These are phyloP conservation scores for Globisporangium rhizosaccharum DNA, from an alignment of 352 stramenopile species.

Conservation along the genomic window DNA sequence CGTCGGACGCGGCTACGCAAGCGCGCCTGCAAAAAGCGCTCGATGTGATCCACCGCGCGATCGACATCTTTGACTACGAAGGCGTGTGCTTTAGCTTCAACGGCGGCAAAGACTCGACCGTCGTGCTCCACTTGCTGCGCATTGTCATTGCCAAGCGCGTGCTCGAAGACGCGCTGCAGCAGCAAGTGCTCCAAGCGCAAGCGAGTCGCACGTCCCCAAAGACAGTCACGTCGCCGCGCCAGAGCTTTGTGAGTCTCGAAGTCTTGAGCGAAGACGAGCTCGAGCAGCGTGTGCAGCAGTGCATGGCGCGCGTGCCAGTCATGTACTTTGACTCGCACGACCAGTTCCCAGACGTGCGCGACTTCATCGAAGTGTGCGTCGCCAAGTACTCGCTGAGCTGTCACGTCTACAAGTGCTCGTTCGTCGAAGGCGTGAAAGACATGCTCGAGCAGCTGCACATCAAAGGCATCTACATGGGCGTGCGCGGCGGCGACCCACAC, in stretches of 20 bases:
- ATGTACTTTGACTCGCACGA: constrained; percentile 97
- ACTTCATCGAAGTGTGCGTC: constrained; percentile 81
- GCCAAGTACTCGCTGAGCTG: constrained; percentile 50
- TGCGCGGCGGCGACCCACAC: constrained; percentile 91
- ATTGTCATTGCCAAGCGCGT: constrained; percentile 61
- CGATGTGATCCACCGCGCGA: constrained; percentile 67
- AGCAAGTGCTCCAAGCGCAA: constrained; percentile 19
- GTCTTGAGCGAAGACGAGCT: constrained; percentile 43
- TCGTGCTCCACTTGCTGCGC: constrained; percentile 88
- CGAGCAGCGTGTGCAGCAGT: constrained; percentile 32
- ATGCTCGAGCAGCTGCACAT: constrained; percentile 83
- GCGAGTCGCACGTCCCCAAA: constrained; percentile 20
- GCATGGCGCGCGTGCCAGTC: constrained; percentile 62
- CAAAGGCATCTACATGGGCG: constrained; percentile 89
- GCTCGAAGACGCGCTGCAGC: constrained; percentile 1
- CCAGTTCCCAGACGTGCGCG: constrained; percentile 92
- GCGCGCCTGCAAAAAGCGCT: constrained; percentile 58
- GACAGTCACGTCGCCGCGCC: constrained; percentile 45
- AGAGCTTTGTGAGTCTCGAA: not conserved
- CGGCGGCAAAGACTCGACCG: constrained; percentile 90
- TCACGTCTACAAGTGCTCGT: constrained; percentile 86
- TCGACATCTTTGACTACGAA: constrained; percentile 77
- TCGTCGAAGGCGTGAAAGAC: constrained; percentile 90
- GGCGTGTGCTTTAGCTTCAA: constrained; percentile 90
- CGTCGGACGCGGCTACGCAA: constrained; percentile 34